phyloP scores from a whole-genome alignment of 495 filamentous ascomycete genomes.

The Podospora appendiculata region DNA sequence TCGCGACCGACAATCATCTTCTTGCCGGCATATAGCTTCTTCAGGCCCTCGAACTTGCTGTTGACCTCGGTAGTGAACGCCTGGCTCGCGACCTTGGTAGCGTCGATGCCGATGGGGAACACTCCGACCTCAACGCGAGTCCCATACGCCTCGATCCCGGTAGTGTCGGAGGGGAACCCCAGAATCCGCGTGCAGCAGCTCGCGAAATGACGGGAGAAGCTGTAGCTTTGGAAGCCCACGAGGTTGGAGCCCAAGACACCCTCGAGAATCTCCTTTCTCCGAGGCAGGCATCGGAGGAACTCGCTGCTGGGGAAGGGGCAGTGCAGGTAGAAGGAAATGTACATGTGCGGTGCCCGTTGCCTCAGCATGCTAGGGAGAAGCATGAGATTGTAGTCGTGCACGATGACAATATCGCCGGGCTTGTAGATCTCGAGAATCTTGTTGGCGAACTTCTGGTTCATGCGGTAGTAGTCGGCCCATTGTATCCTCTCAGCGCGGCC shows the following conservation, averaged over 20 bases:
- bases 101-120: conserved; percentile 87
- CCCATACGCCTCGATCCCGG: conserved; percentile 82
- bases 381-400: conserved; percentile 89
- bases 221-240: conserved; percentile 87
- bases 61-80: conserved; percentile 63
- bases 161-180: conserved; percentile 69
- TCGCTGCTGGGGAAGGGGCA: conserved; percentile 92
- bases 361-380: conserved; percentile 78
- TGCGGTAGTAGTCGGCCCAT: conserved; percentile 82
- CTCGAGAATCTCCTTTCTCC: conserved; percentile 78
- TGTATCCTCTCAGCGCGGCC: conserved; percentile 69
- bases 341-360: conserved; percentile 72
- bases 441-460: conserved; percentile 84
- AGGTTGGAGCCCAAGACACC: conserved; percentile 85
- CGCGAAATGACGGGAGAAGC: conserved; percentile 84
- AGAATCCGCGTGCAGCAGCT: conserved; percentile 87
- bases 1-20: conserved; percentile 95
- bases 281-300: conserved; percentile 77
- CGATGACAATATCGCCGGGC: conserved; percentile 80
- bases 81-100: conserved; percentile 55
- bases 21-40: conserved; percentile 66
- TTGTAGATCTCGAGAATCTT: conserved; percentile 78
- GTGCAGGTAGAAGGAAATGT: conserved; percentile 87
- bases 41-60: conserved; percentile 60
- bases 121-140: conserved; percentile 81